Evolutionary conservation across 768 basidiomycete species (phyloP).

Genomic region (Tephrocybe rancida): DNA sequence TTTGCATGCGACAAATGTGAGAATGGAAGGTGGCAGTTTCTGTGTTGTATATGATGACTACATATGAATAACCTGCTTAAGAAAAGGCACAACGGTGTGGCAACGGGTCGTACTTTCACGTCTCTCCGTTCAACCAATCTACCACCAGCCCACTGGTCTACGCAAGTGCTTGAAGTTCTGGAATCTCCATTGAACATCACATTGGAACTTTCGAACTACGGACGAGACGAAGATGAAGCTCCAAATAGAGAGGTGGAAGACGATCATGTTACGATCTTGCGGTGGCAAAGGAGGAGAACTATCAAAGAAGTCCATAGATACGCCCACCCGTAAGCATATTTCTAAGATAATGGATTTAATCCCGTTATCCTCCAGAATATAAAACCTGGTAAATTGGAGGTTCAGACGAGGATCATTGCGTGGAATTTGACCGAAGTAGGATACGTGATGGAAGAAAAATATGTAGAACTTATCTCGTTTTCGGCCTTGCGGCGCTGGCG

Average conservation of each 20-base stretch:
- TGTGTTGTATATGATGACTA: background rate
- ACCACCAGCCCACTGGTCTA: background rate
- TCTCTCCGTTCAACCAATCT: background rate
- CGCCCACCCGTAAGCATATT: slow-evolving; percentile 5
- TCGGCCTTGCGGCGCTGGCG: too few species aligned
- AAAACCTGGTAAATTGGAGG: slow-evolving; percentile 69
- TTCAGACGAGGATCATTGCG: slow-evolving; percentile 3
- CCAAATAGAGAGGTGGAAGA: slow-evolving; percentile 75
- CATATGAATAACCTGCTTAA: slow-evolving; percentile 3
- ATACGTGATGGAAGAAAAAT: slow-evolving; percentile 81
- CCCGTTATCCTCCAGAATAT: slow-evolving; percentile 69
- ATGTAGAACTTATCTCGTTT: too few species aligned
- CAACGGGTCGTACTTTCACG: slow-evolving; percentile 1
- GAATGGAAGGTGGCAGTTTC: background rate
- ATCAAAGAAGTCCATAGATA: slow-evolving; percentile 73
- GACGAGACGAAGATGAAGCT: slow-evolving; percentile 39
- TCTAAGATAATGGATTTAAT: background rate
- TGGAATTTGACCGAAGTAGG: slow-evolving; percentile 3
- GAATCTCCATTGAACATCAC: background rate
- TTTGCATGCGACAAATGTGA: slow-evolving; percentile 4
- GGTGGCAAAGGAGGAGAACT: slow-evolving; percentile 87
- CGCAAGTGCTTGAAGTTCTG: too few species aligned
- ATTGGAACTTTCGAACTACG: too few species aligned
- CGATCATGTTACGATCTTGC: too few species aligned
- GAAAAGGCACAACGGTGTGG: too few species aligned